Base-by-base conservation (phyloP, 2,329 filamentous ascomycete species). In the Rutstroemia sp. region DNA sequence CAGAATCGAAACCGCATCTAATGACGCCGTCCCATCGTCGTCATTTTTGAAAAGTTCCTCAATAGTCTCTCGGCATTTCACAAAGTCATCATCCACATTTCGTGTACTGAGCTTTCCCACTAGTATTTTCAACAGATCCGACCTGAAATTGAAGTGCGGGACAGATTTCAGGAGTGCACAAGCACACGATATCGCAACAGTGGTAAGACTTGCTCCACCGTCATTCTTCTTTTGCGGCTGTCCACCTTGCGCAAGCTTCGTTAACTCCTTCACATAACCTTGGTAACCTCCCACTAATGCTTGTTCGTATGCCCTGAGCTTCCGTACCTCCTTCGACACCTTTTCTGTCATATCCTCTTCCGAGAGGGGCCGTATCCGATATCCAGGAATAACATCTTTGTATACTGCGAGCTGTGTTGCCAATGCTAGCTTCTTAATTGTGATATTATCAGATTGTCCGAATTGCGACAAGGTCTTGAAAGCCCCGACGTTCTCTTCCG, bases 71-170 rank as follows among this genome's bases (percentile, higher is more conserved):
- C 87, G 78, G 64, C 89, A 95, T 70, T 89, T 92, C 60, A 80
- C 71, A 62, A 90, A 94, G 60, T 95, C 86, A 2, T 78, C 78
- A 67, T 95, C 89, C 1, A 89, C 73, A 54, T 79, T 81, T 63
- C 84, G 82, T 57, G 78, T 81, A 66, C 89, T 91, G 38, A 99
- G 77, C 70, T 94, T 94, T 63, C 84, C 84, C 21, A 96, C 85
- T 14, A 99, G 70, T 57, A 97, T 92, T 71, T 89, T 90, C 59
- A 99, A 75, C 53, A 99, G 76, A 53, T 99, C 92, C 49, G 79
- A 81, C 42, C 94, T 86, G 72, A 95, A 96, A 76, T 99, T 99
- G 82, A 99, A 99, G 74, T 99, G 95, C 3, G 94, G 89, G 0
- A 96, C 91, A 1, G 87, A 79, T 19, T 82, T 82, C 42, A 97